phyloP scores from a whole-genome alignment of 116 monocot genomes.

The Iris pallida region DNA sequence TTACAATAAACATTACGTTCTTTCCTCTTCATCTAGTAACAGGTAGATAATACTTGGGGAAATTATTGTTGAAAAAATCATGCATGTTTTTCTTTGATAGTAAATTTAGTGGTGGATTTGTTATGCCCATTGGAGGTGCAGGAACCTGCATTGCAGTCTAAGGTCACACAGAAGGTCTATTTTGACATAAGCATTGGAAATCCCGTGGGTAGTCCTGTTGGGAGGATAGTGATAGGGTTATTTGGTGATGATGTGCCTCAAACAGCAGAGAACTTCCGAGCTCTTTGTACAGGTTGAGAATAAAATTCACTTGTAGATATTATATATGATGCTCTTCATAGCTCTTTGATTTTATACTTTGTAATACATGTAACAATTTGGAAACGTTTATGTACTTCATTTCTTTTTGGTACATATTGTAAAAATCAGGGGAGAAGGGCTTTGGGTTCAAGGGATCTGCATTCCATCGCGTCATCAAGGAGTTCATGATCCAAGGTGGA shows the following conservation, averaged over 20 bases:
- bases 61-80: not conserved
- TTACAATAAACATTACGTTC: not conserved
- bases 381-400: not conserved
- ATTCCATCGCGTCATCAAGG: constrained; percentile 83
- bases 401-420: not conserved
- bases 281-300: constrained; percentile 47
- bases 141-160: constrained; percentile 44
- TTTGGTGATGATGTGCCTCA: constrained; percentile 63
- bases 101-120: not conserved
- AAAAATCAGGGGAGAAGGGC: constrained; percentile 64
- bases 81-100: not conserved
- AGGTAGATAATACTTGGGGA: not conserved
- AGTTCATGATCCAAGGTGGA: constrained; percentile 95
- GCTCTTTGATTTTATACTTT: not conserved
- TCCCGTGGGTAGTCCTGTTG: constrained; percentile 32
- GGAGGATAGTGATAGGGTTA: constrained; percentile 52
- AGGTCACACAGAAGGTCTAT: constrained; percentile 53
- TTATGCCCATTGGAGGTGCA: constrained; percentile 5
- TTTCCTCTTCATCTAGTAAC: not conserved
- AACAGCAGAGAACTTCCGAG: constrained; percentile 63
- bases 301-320: not conserved
- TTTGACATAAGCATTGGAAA: constrained; percentile 57
- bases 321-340: not conserved
- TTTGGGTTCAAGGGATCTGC: constrained; percentile 81
- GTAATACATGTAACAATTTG: not conserved